These are phyloP conservation scores for Fusarium foetens DNA, from an alignment of 2,329 filamentous ascomycete species.

Conservation along the genomic window DNA sequence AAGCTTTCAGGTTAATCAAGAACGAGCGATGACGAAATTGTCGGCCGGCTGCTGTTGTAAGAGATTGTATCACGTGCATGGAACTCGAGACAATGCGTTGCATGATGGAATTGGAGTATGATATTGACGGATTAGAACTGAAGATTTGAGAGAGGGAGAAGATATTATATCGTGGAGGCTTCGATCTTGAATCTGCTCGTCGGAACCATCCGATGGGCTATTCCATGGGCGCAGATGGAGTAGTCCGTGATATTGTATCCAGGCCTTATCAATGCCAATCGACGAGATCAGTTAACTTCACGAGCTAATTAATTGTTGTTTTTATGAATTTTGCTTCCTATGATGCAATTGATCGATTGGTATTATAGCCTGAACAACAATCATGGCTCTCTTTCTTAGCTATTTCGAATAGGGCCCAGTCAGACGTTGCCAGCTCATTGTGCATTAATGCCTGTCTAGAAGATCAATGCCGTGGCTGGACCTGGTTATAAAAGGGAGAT, in stretches of 20 bases:
- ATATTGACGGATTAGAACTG: too few species aligned
- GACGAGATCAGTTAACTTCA: neutral
- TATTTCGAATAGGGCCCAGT: constrained; percentile 42
- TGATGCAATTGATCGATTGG: neutral
- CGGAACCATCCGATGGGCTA: neutral
- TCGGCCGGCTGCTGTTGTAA: neutral
- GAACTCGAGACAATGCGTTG: neutral
- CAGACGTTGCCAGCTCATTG: constrained; percentile 44
- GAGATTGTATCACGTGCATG: neutral
- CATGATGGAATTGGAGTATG: neutral
- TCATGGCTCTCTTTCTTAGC: neutral
- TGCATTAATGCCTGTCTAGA: constrained; percentile 40
- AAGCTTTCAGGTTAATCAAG: neutral
- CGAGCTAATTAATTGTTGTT: neutral
- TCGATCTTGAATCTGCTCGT: neutral
- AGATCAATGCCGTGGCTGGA: constrained; percentile 29
- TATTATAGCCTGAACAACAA: neutral
- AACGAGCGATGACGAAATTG: neutral
- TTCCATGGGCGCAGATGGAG: neutral
- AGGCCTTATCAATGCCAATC: neutral
- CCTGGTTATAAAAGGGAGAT: constrained; percentile 38
- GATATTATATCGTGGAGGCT: neutral
- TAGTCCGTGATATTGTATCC: neutral
- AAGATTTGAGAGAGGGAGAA: neutral
- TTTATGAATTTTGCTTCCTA: neutral